Percentiles rank a stretch among this genome's conserved stretches.
These are phyloP conservation scores for Entonaema liquescens DNA, from an alignment of 495 filamentous ascomycete species.

Conservation along the genomic window DNA sequence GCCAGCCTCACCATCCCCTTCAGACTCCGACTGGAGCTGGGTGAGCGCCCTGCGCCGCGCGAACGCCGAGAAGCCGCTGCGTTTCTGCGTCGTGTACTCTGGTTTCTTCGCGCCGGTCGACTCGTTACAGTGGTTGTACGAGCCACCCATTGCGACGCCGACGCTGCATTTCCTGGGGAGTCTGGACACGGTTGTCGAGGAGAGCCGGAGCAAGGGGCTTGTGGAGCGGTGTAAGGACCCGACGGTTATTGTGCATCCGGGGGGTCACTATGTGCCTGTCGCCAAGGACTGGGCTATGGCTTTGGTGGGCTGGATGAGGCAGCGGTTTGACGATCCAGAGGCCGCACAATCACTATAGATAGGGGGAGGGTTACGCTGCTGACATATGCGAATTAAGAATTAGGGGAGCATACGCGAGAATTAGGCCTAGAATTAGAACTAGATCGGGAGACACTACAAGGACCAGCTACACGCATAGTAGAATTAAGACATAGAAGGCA, in stretches of 20 bases:
- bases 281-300: conserved; percentile 80
- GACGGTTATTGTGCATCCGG: conserved; percentile 81
- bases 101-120: conserved; percentile 76
- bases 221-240: conserved; percentile 72
- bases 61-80: conserved; percentile 67
- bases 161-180: conserved; percentile 83
- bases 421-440: conserved; percentile 8
- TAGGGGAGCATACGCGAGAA: neutral
- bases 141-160: conserved; percentile 78
- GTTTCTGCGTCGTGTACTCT: conserved; percentile 80
- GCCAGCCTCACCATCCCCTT: conserved; percentile 51
- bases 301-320: conserved; percentile 76
- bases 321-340: conserved; percentile 55
- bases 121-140: conserved; percentile 75
- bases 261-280: conserved; percentile 90
- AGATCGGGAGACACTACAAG: neutral
- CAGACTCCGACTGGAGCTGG: conserved; percentile 51
- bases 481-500: conserved; percentile 34
- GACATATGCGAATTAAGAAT: neutral
- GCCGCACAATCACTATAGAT: conserved; percentile 64
- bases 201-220: conserved; percentile 70
- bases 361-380: conserved; percentile 69
- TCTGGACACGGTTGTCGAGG: conserved; percentile 89
- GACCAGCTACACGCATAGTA: conserved; percentile 8
- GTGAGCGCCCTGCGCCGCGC: conserved; percentile 51